phyloP scores from a whole-genome alignment of 164 flowering plant species.

The Houttuynia cordata region DNA sequence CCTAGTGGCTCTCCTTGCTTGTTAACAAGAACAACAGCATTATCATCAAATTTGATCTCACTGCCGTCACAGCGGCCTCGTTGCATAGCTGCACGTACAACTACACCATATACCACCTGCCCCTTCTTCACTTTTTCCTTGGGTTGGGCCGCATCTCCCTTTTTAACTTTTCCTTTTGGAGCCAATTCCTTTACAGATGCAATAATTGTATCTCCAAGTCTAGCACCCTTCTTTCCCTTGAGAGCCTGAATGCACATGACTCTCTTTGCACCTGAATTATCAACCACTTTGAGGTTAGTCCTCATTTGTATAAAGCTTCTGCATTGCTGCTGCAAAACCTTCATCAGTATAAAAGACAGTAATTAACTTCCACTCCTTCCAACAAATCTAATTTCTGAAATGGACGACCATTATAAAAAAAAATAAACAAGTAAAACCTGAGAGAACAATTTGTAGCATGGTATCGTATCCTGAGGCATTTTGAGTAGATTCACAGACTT shows the following conservation, averaged over 20 bases:
- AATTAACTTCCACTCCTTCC: no score
- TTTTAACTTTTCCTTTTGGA: slow-evolving; percentile 75
- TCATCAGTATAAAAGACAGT: not conserved
- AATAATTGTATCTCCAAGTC: slow-evolving; percentile 76
- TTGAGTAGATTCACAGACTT: slow-evolving; percentile 16
- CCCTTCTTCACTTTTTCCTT: slow-evolving; percentile 48
- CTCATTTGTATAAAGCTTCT: slow-evolving; percentile 91
- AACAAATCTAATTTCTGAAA: not conserved
- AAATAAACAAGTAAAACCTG: slow-evolving; percentile 28
- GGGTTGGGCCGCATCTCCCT: slow-evolving; percentile 17
- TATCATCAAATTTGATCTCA: slow-evolving; percentile 81
- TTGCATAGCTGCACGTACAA: slow-evolving; percentile 93
- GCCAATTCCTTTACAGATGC: slow-evolving; percentile 87
- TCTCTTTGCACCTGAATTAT: slow-evolving; percentile 78
- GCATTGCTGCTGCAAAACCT: slow-evolving; percentile 29
- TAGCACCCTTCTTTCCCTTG: slow-evolving; percentile 75
- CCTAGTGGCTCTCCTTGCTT: slow-evolving; percentile 88
- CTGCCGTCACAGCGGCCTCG: slow-evolving; percentile 80
- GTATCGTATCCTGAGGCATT: slow-evolving; percentile 19
- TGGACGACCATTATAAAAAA: no score
- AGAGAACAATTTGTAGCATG: slow-evolving; percentile 21
- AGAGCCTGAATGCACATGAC: slow-evolving; percentile 81
- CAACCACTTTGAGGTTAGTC: slow-evolving; percentile 83
- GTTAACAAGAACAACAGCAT: slow-evolving; percentile 78
- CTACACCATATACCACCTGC: slow-evolving; percentile 66